Evolutionary conservation across 495 filamentous ascomycete genomes (phyloP), one percentile per base, ranked within the genome.

Genomic region (Beverwykella pulmonaria): DNA sequence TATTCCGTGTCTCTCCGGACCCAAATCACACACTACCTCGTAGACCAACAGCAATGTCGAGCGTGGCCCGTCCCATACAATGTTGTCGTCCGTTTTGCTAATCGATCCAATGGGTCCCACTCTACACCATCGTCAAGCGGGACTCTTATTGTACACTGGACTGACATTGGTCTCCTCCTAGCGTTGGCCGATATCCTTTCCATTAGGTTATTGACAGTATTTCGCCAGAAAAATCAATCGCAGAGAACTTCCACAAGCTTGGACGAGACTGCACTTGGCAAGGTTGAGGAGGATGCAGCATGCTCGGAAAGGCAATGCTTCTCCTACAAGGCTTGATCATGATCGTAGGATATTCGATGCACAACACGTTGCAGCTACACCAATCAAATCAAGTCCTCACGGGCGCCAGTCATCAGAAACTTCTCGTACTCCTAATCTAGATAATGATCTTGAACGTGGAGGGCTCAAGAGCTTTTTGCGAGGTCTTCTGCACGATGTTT

Each of bases 111-210:
- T 61, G 56, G n/a, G 52, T 25, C 7, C 56, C 53, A 5, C 64
- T 71, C 12, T 36, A 59, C 10, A 67, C 59, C 8, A 71, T 71
- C 63, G 52, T 66, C 46, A 64, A 71, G 54, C 63, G 53, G 30
- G 36, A 26, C 32, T 67, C 69, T 3, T 59, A 41, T 47, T 67
- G 64, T 14, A 71, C 69, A 2, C 34, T 68, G 23, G 49, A 26
- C 49, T 63, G 53, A 12, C 53, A 29, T 20, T 29, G 34, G 15
- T 47, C 63, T 15, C 52, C 53, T 32, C 34, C 56, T 17, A 56
- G 57, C 23, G 44, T 30, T 25, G 15, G 52, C 22, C 58, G 56
- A 19, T 61, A 44, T 30, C 56, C 64, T 47, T 50, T 39, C 20
- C 10, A 48, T 46, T 17, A 26, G 26, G 14, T 26, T 20, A 59